These are phyloP conservation scores for Stachybotrys echinatus DNA, from an alignment of 2,329 filamentous ascomycete species.

Conservation along the genomic window DNA sequence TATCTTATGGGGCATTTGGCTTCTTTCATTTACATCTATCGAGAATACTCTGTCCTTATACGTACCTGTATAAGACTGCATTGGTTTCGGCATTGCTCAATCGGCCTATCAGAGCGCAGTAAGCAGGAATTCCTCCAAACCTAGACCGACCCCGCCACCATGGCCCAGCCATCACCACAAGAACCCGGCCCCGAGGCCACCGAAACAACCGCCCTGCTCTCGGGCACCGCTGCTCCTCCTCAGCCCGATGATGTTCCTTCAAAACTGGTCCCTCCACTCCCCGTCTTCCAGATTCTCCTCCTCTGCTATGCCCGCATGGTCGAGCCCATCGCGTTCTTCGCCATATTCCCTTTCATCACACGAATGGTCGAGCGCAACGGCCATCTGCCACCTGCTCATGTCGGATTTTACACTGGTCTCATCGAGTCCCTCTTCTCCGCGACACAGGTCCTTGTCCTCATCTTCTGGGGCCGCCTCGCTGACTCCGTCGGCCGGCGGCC, in stretches of 20 bases:
- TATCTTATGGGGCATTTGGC: no score
- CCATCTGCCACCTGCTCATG: constrained; percentile 46
- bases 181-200: background rate
- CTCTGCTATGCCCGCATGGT: constrained; percentile 69
- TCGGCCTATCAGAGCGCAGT: no score
- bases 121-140: no score
- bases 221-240: background rate
- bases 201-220: background rate
- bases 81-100: no score
- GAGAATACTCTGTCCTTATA: no score
- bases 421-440: constrained; percentile 71
- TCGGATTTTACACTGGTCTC: constrained; percentile 74
- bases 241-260: background rate
- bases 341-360: constrained; percentile 75
- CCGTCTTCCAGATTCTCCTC: constrained; percentile 61
- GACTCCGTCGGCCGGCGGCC: constrained; percentile 61
- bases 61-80: no score
- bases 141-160: no score
- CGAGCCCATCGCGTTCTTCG: constrained; percentile 79
- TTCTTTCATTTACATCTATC: no score
- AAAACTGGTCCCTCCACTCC: constrained; percentile 20
- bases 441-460: constrained; percentile 73
- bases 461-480: constrained; percentile 56
- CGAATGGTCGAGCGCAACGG: constrained; percentile 69
- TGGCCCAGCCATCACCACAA: background rate